Evolutionary conservation across 331 rosid species (phyloP).

Genomic region (Spiraea crenata): DNA sequence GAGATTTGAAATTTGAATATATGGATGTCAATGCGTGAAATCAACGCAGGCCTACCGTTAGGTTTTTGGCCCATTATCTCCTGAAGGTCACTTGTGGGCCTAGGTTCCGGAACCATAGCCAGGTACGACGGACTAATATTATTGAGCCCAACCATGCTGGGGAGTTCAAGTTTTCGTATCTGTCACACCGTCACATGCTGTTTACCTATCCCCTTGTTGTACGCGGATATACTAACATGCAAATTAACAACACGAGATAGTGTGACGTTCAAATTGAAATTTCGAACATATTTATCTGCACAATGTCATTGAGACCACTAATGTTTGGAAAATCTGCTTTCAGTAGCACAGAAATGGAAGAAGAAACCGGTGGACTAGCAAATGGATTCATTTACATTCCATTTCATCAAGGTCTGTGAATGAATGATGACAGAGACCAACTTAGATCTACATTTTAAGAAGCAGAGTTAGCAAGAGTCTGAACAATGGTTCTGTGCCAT

Average conservation of each 20-base stretch:
- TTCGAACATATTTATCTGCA: not conserved
- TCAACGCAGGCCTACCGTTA: not conserved
- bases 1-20: not conserved
- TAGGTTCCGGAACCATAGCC: no score
- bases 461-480: slow-evolving; percentile 51
- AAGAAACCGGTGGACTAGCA: no score
- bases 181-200: no score
- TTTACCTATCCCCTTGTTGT: no score
- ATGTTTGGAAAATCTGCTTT: not conserved
- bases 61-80: not conserved
- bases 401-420: not conserved
- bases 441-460: slow-evolving; percentile 29
- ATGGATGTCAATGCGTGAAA: not conserved
- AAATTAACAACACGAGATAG: no score
- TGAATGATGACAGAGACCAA: not conserved
- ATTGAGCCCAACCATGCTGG: no score
- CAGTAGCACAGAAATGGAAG: not conserved
- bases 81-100: no score
- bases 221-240: no score
- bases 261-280: no score
- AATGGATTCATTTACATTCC: not conserved
- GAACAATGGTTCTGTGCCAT: slow-evolving; percentile 85
- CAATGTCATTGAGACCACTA: not conserved
- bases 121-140: no score
- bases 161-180: no score